phyloP scores from a whole-genome alignment of 2,329 filamentous ascomycete genomes.

The Shiraia sp. region DNA sequence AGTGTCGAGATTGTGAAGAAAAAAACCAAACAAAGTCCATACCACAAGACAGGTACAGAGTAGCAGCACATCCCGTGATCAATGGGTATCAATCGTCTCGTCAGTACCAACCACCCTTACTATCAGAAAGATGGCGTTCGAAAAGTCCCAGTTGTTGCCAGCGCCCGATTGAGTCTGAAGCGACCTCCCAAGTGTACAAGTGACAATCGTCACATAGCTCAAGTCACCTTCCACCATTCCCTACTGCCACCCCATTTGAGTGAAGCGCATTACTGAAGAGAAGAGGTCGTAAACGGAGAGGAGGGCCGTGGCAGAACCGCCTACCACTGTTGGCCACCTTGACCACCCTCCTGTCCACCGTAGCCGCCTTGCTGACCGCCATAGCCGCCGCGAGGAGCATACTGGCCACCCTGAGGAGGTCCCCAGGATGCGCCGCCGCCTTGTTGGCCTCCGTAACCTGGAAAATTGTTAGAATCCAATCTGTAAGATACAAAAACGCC shows the following conservation, averaged over 20 bases:
- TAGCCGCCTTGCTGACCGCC: slow-evolving; percentile 31
- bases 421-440: slow-evolving; percentile 35
- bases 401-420: slow-evolving; percentile 34
- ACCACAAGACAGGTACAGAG: slow-evolving; percentile 31
- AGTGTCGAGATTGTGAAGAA: slow-evolving; percentile 12
- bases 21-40: slow-evolving; percentile 22
- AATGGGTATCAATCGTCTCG: slow-evolving; percentile 47
- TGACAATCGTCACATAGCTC: slow-evolving; percentile 14
- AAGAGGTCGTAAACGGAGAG: slow-evolving; percentile 12
- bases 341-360: slow-evolving; percentile 35
- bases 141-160: slow-evolving; percentile 28
- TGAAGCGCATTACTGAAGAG: slow-evolving; percentile 13
- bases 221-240: slow-evolving; percentile 10
- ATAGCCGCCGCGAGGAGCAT: slow-evolving; percentile 36
- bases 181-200: slow-evolving; percentile 27
- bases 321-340: slow-evolving; percentile 43
- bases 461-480: slow-evolving; percentile 5
- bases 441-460: slow-evolving; percentile 26
- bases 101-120: slow-evolving; percentile 40
- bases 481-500: no score
- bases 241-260: slow-evolving; percentile 8
- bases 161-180: slow-evolving; percentile 30
- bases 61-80: slow-evolving; percentile 40
- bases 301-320: slow-evolving; percentile 9
- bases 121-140: slow-evolving; percentile 29